A percentile compares a stretch with the other conserved stretches of the same genome.
These are phyloP conservation scores for Xerocomus spinulosus DNA, from an alignment of 768 basidiomycete genomes.

Conservation along the genomic window DNA sequence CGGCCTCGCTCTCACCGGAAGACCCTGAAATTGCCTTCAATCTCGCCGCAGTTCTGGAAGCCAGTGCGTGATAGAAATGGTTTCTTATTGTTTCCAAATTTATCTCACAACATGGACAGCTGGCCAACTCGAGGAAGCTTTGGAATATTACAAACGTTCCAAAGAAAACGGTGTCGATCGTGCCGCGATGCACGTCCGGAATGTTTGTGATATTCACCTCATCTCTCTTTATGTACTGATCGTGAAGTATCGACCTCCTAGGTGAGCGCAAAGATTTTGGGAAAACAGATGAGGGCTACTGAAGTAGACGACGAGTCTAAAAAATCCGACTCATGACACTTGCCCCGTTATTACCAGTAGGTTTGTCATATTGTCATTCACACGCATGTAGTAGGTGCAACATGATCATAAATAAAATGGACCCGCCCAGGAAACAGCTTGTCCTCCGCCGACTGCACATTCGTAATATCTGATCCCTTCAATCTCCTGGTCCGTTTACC, in stretches of 20 bases:
- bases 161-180: slow-evolving; percentile 76
- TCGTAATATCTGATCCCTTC: slow-evolving; percentile 21
- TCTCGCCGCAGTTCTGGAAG: slow-evolving; percentile 86
- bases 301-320: slow-evolving; percentile 29
- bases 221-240: slow-evolving; percentile 12
- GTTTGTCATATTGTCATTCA: slow-evolving; percentile 16
- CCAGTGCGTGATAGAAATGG: slow-evolving; percentile 49
- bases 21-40: slow-evolving; percentile 93
- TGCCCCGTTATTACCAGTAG: slow-evolving; percentile 5
- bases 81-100: slow-evolving; percentile 35
- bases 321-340: slow-evolving; percentile 27
- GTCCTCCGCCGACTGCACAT: slow-evolving; percentile 9
- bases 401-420: slow-evolving; percentile 13
- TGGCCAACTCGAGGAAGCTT: slow-evolving; percentile 74
- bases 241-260: slow-evolving; percentile 28
- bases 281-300: slow-evolving; percentile 46
- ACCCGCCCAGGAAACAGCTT: slow-evolving; percentile 6
- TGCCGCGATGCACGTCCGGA: slow-evolving; percentile 77
- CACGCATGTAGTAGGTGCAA: slow-evolving; percentile 4
- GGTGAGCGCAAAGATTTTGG: slow-evolving; percentile 80
- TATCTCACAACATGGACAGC: slow-evolving; percentile 43
- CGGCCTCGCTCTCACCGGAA: slow-evolving; percentile 76
- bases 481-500: slow-evolving; percentile 25
- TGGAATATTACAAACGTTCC: slow-evolving; percentile 77
- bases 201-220: slow-evolving; percentile 44